Evolutionary conservation across 2,329 filamentous ascomycete species (phyloP).

Genomic region (Cytospora piceae): DNA sequence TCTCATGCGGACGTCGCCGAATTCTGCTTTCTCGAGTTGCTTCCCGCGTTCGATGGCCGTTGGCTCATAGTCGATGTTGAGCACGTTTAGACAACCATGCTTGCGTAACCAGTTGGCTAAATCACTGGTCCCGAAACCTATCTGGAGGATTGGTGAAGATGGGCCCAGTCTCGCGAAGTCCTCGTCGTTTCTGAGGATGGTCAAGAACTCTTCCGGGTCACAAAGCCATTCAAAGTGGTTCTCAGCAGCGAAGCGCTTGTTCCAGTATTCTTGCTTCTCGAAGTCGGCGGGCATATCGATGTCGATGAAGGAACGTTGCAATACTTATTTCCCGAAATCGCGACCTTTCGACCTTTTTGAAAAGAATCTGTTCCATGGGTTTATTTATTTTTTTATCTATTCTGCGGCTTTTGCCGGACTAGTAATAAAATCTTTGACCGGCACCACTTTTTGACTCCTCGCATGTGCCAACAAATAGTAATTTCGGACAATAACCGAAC

Average conservation of each 20-base stretch:
- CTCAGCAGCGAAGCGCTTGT: conserved; percentile 49
- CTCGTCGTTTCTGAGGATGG: conserved; percentile 38
- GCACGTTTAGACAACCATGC: conserved; percentile 47
- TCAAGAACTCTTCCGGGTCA: conserved; percentile 46
- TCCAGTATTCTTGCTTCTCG: conserved; percentile 56
- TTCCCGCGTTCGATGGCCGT: conserved; percentile 49
- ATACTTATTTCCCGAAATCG: neutral
- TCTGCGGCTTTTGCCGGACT: too few relatives aligned
- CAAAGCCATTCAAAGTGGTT: conserved; percentile 53
- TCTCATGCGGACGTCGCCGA: conserved; percentile 49
- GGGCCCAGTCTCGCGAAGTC: conserved; percentile 41
- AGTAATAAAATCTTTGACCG: too few relatives aligned
- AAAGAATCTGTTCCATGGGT: too few relatives aligned
- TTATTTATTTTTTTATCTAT: too few relatives aligned
- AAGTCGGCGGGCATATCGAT: conserved; percentile 42
- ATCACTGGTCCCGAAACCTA: conserved; percentile 56
- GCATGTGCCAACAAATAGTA: too few relatives aligned
- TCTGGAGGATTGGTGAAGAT: conserved; percentile 46
- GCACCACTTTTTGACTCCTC: too few relatives aligned
- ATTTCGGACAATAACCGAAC: neutral
- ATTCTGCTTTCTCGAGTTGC: conserved; percentile 44
- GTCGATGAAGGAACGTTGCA: neutral
- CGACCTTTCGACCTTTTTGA: neutral
- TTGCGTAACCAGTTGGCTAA: conserved; percentile 51
- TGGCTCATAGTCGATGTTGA: conserved; percentile 56